These are phyloP conservation scores for Mycena albidolilacea DNA, from an alignment of 768 basidiomycete species.

Conservation along the genomic window DNA sequence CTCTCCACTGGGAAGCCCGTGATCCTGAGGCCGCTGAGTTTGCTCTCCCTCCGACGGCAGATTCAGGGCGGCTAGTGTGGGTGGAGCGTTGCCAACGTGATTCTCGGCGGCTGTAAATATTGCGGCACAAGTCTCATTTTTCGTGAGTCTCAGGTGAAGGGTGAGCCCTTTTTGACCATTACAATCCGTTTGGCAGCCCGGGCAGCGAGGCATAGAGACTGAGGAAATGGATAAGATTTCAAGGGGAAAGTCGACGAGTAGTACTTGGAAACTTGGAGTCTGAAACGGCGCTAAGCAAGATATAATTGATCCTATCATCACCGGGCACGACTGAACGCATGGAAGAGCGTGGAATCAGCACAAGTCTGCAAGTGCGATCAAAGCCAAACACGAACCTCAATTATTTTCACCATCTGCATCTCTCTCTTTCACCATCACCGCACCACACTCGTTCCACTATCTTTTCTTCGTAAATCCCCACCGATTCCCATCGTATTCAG, in stretches of 20 bases:
- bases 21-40: neutral
- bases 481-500: neutral
- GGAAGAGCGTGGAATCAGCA: conserved; percentile 1
- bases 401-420: neutral
- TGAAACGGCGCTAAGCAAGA: neutral
- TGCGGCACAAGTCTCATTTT: conserved; percentile 1
- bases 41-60: neutral
- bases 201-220: conserved; percentile 3
- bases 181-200: neutral
- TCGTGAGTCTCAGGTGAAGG: conserved; percentile 15
- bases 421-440: neutral
- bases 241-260: neutral
- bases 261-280: neutral
- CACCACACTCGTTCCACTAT: neutral
- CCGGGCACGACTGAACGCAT: neutral
- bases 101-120: conserved; percentile 7
- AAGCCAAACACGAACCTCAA: conserved; percentile 1
- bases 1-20: neutral
- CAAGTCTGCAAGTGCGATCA: neutral
- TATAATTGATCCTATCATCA: conserved; percentile 8
- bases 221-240: neutral
- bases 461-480: neutral
- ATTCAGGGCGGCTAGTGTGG: neutral
- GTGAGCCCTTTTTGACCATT: conserved; percentile 1
- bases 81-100: conserved; percentile 1